Conservation (phyloP, 202 grass and related monocot genomes). For the Thinopyrum obtusiflorum region DNA sequence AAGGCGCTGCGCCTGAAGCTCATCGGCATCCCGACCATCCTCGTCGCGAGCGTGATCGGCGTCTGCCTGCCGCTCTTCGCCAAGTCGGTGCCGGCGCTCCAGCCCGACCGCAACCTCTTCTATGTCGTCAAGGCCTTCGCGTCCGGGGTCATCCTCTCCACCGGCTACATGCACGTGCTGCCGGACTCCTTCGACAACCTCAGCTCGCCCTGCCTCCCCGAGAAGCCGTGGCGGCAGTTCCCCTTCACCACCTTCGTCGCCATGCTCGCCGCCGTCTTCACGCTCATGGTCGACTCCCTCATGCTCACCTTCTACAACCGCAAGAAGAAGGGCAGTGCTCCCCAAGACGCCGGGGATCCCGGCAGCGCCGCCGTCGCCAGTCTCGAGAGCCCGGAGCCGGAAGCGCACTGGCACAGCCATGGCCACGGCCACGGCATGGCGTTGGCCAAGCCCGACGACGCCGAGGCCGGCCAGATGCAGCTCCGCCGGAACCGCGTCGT, state of each 20-base stretch:
- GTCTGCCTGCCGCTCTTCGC: conserved; percentile 85
- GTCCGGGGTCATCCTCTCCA: conserved; percentile 83
- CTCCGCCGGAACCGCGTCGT: conserved; percentile 77
- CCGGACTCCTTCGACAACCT: conserved; percentile 72
- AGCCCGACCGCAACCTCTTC: conserved; percentile 66
- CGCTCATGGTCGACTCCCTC: conserved; percentile 80
- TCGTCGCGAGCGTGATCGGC: conserved; percentile 54
- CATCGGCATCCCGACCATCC: conserved; percentile 65
- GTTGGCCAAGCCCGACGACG: conserved; percentile 30
- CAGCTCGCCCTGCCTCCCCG: conserved; percentile 61
- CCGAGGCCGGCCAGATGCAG: conserved; percentile 30
- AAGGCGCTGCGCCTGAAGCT: conserved; percentile 75
- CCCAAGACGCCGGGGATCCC: too few species aligned
- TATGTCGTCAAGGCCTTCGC: conserved; percentile 80
- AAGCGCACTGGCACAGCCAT: not conserved
- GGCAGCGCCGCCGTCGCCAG: not conserved
- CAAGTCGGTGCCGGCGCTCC: conserved; percentile 58
- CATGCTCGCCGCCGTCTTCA: conserved; percentile 73
- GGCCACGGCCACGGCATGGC: conserved; percentile 29
- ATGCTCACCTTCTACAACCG: conserved; percentile 67
- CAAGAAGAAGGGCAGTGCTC: not conserved
- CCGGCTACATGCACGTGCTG: conserved; percentile 88
- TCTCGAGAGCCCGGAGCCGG: not conserved
- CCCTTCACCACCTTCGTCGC: conserved; percentile 71
- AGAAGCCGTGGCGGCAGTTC: conserved; percentile 56